Evolutionary conservation across 1,284 basidiomycete species (phyloP), one percentile per base, ranked within the genome.

Genomic region (Sporisorium reilianum): DNA sequence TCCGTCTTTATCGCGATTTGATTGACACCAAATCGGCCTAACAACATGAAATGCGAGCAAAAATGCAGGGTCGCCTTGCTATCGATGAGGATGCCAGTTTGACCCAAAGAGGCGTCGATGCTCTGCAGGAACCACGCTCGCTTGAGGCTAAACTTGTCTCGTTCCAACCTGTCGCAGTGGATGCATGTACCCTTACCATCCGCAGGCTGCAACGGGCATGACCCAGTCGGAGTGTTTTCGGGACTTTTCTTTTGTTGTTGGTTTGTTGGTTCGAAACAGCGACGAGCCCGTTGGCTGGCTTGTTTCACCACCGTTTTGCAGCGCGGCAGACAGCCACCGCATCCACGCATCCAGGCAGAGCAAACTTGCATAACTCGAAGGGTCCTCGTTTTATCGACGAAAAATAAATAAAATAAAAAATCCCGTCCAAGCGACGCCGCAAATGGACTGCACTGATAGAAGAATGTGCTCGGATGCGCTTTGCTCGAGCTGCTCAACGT

Each of bases 361-460:
- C n/a, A n/a, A n/a, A n/a, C n/a, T n/a, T n/a, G 55, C 55, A 50
- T 59, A 65, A 65, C 64, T 26, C 25, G 57, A 59, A 55, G 41
- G 64, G 64, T 65, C 46, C 64, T 55, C 64, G 22, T 53, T 30
- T 36, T 36, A 42, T 42, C 28, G 18, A 38, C 18, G 9, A 41
- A 20, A 20, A 20, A 20, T 16, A 32, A 26, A 25, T 32, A 48
- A 36, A n/a, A 36, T 23, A 28, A 42, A 44, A 45, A 36, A 42
- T 45, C 23, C 20, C 23, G n/a, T 34, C 5, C 20, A 41, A 16
- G 34, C 34, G 32, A 30, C 41, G 48, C 48, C 41, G 60, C 46
- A 54, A 54, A 8, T 54, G 51, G 38, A 48, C 40, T 53, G 22
- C 1, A 8, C 16, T 20, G 14, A 38, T n/a, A 38, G 36, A 25